Conservation (phyloP, 2,329 filamentous ascomycete species). For the Cercospora canescens region DNA sequence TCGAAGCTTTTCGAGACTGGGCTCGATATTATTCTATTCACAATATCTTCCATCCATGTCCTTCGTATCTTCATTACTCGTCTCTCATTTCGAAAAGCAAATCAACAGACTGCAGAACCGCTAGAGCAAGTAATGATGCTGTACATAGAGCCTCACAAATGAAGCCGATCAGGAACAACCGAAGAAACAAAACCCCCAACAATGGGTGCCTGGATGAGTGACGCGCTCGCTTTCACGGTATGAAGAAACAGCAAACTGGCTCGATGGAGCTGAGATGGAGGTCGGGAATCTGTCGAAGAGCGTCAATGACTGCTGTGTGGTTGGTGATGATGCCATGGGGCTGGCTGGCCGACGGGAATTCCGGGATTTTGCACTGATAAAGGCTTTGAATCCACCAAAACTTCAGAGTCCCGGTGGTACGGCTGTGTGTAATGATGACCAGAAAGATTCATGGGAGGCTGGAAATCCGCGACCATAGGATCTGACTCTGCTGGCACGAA, state of each 20-base stretch:
- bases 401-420: conserved; percentile 4
- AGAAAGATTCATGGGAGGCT: conserved; percentile 10
- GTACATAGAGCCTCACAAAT: conserved; percentile 10
- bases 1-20: neutral
- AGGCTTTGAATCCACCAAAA: conserved; percentile 13
- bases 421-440: conserved; percentile 9
- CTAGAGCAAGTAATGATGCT: conserved; percentile 5
- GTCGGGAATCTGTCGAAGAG: neutral
- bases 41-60: neutral
- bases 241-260: conserved; percentile 1
- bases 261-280: neutral
- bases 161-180: neutral
- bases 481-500: conserved; percentile 20
- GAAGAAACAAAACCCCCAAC: neutral
- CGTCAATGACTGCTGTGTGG: neutral
- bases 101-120: neutral
- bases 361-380: neutral
- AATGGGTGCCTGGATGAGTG: neutral
- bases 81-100: conserved; percentile 17
- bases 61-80: conserved; percentile 22
- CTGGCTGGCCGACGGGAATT: neutral
- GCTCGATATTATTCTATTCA: neutral
- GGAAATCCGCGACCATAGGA: conserved; percentile 12
- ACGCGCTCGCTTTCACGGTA: conserved; percentile 20
- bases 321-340: conserved; percentile 4